Evolutionary conservation across 1,284 basidiomycete species (phyloP), one percentile per base, ranked within the genome.

Genomic region (Cystobasidium pallidum): DNA sequence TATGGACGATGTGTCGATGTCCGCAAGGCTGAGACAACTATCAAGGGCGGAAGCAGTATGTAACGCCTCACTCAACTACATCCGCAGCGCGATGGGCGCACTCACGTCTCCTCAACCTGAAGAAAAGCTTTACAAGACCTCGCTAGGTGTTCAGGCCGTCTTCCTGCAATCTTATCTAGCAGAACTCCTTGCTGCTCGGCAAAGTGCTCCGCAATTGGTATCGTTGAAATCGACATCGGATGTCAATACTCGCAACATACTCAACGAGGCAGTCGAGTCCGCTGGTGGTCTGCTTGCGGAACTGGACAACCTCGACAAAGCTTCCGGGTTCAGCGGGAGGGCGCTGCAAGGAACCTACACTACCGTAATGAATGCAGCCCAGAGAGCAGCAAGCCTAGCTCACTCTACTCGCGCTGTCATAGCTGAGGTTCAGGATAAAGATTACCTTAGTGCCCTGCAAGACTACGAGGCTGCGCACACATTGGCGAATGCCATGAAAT

Each of bases 391-490:
- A 13, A 24, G 39, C 19, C 39, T 61, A 15, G 58, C 58, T 15
- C 43, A 61, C 39, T 30, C 36, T 30, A 61, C 58, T 11, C 58
- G 58, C 43, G 58, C 39, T 30, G 15, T 47, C 8, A 32, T 61
- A 3, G 39, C 36, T 10, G 58, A 61, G 58, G 39, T 61, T 1
- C 36, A 47, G 24, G 58, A 47, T 34, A 43, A 61, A 30, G 58
- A 61, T 45, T 43, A 43, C 13, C 39, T 47, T 3, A 61, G 36
- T 24, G 58, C 43, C 13, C n/a, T 61, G 39, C 34, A 61, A 30
- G 58, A 61, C n/a, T 61, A 61, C n/a, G 58, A 61, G 28, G 43
- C 26, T n/a, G 58, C 58, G 10, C 58, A 61, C 28, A 36, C 8
- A 3, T 26, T 24, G 13, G 58, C 58, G 19, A 61, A 43, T 34